Evolutionary conservation across 257 asterid genomes (phyloP).

Genomic region (Solanum rostratum): DNA sequence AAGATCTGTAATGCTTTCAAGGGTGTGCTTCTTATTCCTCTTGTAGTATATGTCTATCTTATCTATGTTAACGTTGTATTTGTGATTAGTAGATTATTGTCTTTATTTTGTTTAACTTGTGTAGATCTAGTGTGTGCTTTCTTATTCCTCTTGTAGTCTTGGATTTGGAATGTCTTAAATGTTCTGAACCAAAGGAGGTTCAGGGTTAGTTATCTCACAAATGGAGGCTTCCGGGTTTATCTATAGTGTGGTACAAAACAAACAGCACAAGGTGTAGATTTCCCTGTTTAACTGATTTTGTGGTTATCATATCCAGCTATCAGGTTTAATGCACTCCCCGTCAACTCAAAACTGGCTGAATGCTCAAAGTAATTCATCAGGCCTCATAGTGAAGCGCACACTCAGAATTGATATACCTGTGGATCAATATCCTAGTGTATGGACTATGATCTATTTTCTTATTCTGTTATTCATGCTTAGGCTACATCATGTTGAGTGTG

Average conservation of each 20-base stretch:
- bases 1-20: background rate
- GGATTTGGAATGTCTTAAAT: background rate
- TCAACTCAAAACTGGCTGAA: conserved; percentile 82
- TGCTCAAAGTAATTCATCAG: conserved; percentile 83
- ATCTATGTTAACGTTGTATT: background rate
- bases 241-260: background rate
- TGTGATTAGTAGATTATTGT: background rate
- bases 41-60: background rate
- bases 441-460: conserved; percentile 1
- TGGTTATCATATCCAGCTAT: conserved; percentile 49
- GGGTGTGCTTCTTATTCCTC: background rate
- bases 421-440: conserved; percentile 84
- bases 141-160: background rate
- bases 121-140: background rate
- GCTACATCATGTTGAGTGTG: background rate
- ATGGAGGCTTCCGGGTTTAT: background rate
- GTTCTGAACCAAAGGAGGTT: background rate
- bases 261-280: background rate
- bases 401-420: conserved; percentile 92
- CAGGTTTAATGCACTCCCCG: conserved; percentile 71
- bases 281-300: conserved; percentile 20
- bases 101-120: background rate
- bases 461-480: background rate
- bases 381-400: conserved; percentile 78
- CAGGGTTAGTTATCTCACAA: background rate